These are phyloP conservation scores for Annulohypoxylon bovei DNA, from an alignment of 495 filamentous ascomycete genomes.

Conservation along the genomic window DNA sequence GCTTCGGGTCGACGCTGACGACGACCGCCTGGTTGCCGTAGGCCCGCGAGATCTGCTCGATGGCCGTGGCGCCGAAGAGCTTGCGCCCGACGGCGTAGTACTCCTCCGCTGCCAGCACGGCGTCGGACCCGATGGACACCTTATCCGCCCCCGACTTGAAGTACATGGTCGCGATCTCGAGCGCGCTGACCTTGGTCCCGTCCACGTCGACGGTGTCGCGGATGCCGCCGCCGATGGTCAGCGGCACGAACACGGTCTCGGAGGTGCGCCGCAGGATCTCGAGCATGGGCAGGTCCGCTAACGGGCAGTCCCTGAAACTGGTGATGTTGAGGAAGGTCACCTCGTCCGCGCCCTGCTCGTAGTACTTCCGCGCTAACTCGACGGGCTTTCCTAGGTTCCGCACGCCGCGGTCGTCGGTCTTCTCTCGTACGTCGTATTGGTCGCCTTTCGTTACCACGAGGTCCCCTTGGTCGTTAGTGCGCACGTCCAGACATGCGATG, in stretches of 20 bases:
- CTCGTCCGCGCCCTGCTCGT: slow-evolving; percentile 96
- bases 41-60: slow-evolving; percentile 90
- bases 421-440: slow-evolving; percentile 99
- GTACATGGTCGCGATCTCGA: slow-evolving; percentile 95
- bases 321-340: slow-evolving; percentile 98
- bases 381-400: slow-evolving; percentile 96
- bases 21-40: slow-evolving; percentile 98
- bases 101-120: slow-evolving; percentile 89
- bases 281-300: slow-evolving; percentile 93
- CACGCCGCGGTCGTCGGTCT: slow-evolving; percentile 76
- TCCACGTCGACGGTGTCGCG: slow-evolving; percentile 88
- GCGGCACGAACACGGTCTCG: slow-evolving; percentile 94
- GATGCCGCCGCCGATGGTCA: slow-evolving; percentile 96
- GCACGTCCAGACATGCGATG: slow-evolving; percentile 96
- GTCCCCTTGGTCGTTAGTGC: slow-evolving; percentile 95
- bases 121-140: slow-evolving; percentile 96
- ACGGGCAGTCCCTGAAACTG: slow-evolving; percentile 91
- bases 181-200: slow-evolving; percentile 84
- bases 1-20: slow-evolving; percentile 91
- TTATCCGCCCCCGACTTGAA: slow-evolving; percentile 99
- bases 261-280: slow-evolving; percentile 88
- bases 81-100: slow-evolving; percentile 75
- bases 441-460: slow-evolving; percentile 98
- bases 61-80: slow-evolving; percentile 83
- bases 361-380: slow-evolving; percentile 92